A percentile compares a stretch with the other conserved stretches of the same genome.
phyloP scores from a whole-genome alignment of 441 rosid genomes.

The Erysimum pusillum region DNA sequence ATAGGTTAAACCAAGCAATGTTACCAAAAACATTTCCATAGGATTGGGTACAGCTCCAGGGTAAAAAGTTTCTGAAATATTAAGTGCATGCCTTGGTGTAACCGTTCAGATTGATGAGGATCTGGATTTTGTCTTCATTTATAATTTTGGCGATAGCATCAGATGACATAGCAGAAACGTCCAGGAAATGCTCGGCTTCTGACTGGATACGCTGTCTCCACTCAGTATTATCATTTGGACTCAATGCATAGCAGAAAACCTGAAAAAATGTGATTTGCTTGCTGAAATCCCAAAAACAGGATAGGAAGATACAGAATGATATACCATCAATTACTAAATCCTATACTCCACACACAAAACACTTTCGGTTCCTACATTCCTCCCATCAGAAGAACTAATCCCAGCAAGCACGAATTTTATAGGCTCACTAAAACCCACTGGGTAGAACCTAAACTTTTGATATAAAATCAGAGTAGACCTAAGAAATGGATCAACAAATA shows the following conservation, averaged over 20 bases:
- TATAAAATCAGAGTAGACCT: slow-evolving; percentile 10
- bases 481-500: slow-evolving; percentile 20
- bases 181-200: slow-evolving; percentile 92
- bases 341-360: slow-evolving; percentile 9
- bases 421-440: slow-evolving; percentile 6
- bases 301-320: slow-evolving; percentile 28
- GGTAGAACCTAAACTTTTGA: slow-evolving; percentile 8
- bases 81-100: slow-evolving; percentile 79
- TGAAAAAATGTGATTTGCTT: slow-evolving; percentile 44
- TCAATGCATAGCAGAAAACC: slow-evolving; percentile 97
- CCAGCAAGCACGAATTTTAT: slow-evolving; percentile 6
- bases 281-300: slow-evolving; percentile 23
- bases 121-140: slow-evolving; percentile 87
- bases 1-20: slow-evolving; percentile 24
- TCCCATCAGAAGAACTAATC: slow-evolving; percentile 12
- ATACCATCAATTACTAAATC: slow-evolving; percentile 16
- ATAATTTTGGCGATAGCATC: slow-evolving; percentile 90
- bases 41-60: slow-evolving; percentile 4
- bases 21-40: slow-evolving; percentile 29
- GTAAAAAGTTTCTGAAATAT: slow-evolving; percentile 7
- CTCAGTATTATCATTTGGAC: slow-evolving; percentile 94
- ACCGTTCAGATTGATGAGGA: slow-evolving; percentile 94
- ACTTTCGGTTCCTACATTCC: neutral
- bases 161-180: slow-evolving; percentile 90
- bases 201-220: slow-evolving; percentile 95